Conservation (phyloP, 2,329 filamentous ascomycete genomes). For the Myrmaecium sp. region DNA sequence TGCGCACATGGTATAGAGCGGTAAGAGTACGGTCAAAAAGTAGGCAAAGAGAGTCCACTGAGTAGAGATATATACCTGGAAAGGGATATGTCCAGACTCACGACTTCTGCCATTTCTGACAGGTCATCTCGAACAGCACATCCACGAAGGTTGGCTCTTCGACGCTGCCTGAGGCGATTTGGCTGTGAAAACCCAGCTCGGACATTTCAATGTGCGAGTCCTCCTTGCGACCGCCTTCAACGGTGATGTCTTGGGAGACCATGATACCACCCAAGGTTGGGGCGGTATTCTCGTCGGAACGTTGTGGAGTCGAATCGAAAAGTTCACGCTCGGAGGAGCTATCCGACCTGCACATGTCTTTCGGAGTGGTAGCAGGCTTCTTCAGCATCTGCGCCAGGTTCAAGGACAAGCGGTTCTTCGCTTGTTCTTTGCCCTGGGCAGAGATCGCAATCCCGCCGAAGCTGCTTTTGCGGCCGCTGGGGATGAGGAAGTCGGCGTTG, state of each 20-base stretch:
- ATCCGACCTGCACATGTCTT: conserved; percentile 10
- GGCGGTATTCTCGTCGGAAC: too few relatives aligned
- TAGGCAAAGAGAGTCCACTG: too few relatives aligned
- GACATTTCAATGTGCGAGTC: conserved; percentile 12
- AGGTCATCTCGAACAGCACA: conserved; percentile 14
- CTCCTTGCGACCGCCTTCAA: conserved; percentile 12
- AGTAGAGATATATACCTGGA: too few relatives aligned
- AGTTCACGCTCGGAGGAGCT: conserved; percentile 16
- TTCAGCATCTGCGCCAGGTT: conserved; percentile 5
- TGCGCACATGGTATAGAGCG: too few relatives aligned
- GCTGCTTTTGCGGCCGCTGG: conserved; percentile 3
- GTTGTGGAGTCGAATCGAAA: too few relatives aligned
- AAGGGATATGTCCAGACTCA: too few relatives aligned
- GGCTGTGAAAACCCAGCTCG: conserved; percentile 16
- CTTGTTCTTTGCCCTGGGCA: too few relatives aligned
- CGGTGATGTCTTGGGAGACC: conserved; percentile 18
- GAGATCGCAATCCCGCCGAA: too few relatives aligned
- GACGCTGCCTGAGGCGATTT: conserved; percentile 16
- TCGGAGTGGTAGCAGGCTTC: not conserved
- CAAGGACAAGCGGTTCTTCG: conserved; percentile 8
- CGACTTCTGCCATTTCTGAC: conserved; percentile 8
- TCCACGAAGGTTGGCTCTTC: conserved; percentile 27
- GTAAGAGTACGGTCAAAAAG: too few relatives aligned
- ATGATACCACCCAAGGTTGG: conserved; percentile 23
- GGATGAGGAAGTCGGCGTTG: not conserved